These are phyloP conservation scores for Colletotrichum kahawae DNA, from an alignment of 2,329 filamentous ascomycete genomes.

Conservation along the genomic window DNA sequence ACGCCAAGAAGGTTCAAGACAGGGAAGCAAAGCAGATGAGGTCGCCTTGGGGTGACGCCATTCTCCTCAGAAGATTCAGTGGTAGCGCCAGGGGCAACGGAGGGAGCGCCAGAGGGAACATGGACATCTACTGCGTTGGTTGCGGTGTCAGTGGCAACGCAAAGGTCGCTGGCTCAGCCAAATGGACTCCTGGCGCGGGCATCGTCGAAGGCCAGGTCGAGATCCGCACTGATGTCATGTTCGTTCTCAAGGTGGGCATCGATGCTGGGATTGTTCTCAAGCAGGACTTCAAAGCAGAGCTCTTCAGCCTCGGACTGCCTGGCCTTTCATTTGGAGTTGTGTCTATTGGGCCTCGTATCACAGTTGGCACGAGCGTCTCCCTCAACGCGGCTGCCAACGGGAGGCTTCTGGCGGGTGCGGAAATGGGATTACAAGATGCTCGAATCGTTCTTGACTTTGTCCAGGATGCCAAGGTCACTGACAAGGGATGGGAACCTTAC, in stretches of 20 bases:
- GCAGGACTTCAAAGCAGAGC: constrained; percentile 24
- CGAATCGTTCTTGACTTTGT: constrained; percentile 19
- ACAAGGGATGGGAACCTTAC: constrained; percentile 29
- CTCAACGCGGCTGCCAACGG: constrained; percentile 29
- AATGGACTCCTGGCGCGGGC: constrained; percentile 28
- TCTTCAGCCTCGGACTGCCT: constrained; percentile 29
- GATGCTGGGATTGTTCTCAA: constrained; percentile 29
- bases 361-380: constrained; percentile 25
- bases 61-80: constrained; percentile 30
- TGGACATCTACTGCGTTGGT: constrained; percentile 35
- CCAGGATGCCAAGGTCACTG: constrained; percentile 22
- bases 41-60: constrained; percentile 33
- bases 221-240: constrained; percentile 26
- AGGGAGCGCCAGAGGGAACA: constrained; percentile 7
- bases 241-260: constrained; percentile 34
- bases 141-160: constrained; percentile 32
- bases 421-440: constrained; percentile 31
- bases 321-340: constrained; percentile 30
- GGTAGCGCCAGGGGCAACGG: constrained; percentile 18
- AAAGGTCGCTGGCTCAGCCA: constrained; percentile 21
- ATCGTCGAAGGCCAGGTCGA: constrained; percentile 29
- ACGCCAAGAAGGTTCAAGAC: constrained; percentile 23
- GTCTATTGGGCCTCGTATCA: background rate
- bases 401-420: constrained; percentile 32
- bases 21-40: constrained; percentile 22